A percentile compares a stretch with the other conserved stretches of the same genome.
phyloP scores from a whole-genome alignment of 1,284 basidiomycete species.

The Sporisorium sorghi region DNA sequence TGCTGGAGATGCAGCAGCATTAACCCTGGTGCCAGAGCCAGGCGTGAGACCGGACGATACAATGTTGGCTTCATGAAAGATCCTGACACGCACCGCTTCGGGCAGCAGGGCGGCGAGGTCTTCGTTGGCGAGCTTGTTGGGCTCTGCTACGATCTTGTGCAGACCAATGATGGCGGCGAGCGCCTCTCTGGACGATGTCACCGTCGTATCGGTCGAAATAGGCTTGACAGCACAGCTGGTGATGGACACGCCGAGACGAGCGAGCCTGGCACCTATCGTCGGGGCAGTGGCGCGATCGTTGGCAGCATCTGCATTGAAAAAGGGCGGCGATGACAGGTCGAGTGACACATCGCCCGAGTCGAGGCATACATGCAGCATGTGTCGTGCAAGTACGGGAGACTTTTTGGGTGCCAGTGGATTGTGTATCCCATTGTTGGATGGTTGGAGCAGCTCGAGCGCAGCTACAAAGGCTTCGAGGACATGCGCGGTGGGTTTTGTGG shows the following conservation, averaged over 20 bases:
- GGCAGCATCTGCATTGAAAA: conserved; percentile 30
- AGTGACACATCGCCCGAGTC: conserved; percentile 23
- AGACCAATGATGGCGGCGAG: conserved; percentile 33
- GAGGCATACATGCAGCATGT: conserved; percentile 39
- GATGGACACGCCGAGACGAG: conserved; percentile 26
- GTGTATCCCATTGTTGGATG: conserved; percentile 15
- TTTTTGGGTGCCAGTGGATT: conserved; percentile 33
- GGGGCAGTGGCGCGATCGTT: conserved; percentile 26
- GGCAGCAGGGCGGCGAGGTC: conserved; percentile 31
- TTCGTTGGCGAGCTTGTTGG: conserved; percentile 40
- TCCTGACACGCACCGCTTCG: conserved; percentile 26
- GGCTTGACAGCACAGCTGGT: conserved; percentile 42
- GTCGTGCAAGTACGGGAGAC: conserved; percentile 40
- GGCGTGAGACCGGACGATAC: conserved; percentile 38
- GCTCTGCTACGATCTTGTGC: conserved; percentile 39
- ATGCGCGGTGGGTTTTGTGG: conserved; percentile 33
- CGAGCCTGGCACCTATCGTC: conserved; percentile 20
- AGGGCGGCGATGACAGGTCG: conserved; percentile 31
- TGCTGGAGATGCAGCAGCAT: not conserved
- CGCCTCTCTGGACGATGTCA: conserved; percentile 22
- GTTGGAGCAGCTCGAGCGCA: conserved; percentile 45
- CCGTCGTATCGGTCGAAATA: not conserved
- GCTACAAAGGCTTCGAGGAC: conserved; percentile 44
- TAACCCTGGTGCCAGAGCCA: not conserved
- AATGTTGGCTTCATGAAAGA: conserved; percentile 41